Percentiles rank a stretch among this genome's conserved stretches.
Conservation (phyloP, 805 yeast genomes). For the Komagataella mondaviorum region DNA sequence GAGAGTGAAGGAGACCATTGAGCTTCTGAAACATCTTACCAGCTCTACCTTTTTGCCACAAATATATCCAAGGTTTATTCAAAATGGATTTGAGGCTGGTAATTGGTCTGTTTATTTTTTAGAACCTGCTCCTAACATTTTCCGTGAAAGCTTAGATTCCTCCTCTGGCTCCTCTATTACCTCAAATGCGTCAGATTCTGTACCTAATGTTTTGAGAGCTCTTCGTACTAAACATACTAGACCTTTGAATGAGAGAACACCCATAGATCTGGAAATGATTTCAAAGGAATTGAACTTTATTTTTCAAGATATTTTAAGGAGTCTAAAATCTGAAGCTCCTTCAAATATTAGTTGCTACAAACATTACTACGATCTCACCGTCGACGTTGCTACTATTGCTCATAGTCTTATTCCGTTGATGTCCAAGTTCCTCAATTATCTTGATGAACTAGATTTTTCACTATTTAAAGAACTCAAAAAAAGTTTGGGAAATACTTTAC, state of each 20-base stretch:
- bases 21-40: neutral
- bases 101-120: constrained; percentile 61
- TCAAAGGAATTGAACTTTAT: neutral
- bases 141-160: constrained; percentile 9
- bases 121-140: constrained; percentile 1
- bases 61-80: constrained; percentile 54
- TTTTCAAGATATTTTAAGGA: neutral
- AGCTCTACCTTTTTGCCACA: constrained; percentile 27
- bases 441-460: neutral
- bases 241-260: neutral
- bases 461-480: neutral
- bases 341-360: neutral
- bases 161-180: neutral
- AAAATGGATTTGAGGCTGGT: constrained; percentile 63
- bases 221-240: neutral
- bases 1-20: neutral
- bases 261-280: neutral
- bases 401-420: neutral
- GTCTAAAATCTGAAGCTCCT: neutral
- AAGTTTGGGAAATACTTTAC: neutral
- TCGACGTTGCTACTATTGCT: neutral
- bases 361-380: neutral
- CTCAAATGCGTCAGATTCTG: neutral
- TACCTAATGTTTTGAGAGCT: neutral
- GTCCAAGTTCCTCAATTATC: neutral